Base-by-base conservation (phyloP, 169 alveolate species). In the Eimeria sp. region DNA sequence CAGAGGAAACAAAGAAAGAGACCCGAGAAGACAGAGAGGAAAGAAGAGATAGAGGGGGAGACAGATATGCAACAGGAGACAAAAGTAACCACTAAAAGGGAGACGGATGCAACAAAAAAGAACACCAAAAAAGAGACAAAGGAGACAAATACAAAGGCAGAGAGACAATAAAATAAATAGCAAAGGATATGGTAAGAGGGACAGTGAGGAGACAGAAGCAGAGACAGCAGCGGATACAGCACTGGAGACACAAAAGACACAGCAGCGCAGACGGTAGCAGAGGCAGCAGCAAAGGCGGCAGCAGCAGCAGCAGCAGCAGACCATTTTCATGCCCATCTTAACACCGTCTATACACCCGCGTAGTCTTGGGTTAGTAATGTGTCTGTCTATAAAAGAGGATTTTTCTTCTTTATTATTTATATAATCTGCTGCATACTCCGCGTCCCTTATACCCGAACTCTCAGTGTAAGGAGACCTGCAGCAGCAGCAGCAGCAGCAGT, bases 281-380 rank as follows among this genome's bases (percentile, higher is more conserved):
- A 54, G 40, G 40, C 61, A 54, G 61, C 10, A 54, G 16, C 61
- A 54, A 3, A 54, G 1, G 16, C 5, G 58, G 58, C 10, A 54
- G 61, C 61, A 7, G 16, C 61, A 54, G 16, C 61, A 54, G 16
- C 10, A 14, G 16, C 16, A 54, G 61, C 10, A 54, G 16, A 97
- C 99, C 99, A 98, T 98, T 89, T 98, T 98, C 87, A 97, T 97
- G 18, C 99, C 99, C 99, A 98, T 96, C 89, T 98, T 98, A 65
- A 98, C 96, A 89, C 98, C 98, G 47, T 98, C 99, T 75, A 98
- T 89, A 95, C 99, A 98, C 63, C 96, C 97, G 51, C 97, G 95
- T 43, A 98, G 97, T 83, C 99, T 91, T 40, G 98, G 98, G 86
- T 97, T 97, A 43, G 98, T 97, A 70, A 96, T 92, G 61, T 61